Percentiles rank a stretch among this genome's conserved stretches.
Conservation (phyloP, 192 early-diverging fungal genomes). For the Coemansia sp. region DNA sequence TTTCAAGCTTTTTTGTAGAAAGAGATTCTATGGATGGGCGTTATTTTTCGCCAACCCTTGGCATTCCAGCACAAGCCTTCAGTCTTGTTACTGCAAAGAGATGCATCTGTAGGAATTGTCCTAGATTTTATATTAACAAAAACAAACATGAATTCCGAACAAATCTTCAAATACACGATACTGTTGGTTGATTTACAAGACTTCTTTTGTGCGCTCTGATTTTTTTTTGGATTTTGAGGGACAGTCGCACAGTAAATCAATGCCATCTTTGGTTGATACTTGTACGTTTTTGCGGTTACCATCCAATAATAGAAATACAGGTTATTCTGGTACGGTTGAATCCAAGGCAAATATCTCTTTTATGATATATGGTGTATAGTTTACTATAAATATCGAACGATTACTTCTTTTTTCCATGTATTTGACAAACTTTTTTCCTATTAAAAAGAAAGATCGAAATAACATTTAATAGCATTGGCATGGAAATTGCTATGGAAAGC, state of each 20-base stretch:
- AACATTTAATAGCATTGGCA: too few relatives aligned
- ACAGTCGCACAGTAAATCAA: background rate
- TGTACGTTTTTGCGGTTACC: too few relatives aligned
- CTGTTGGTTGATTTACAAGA: background rate
- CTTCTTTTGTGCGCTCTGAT: background rate
- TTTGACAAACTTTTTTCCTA: background rate
- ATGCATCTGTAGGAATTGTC: background rate
- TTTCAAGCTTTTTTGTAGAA: background rate
- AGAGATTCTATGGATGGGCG: background rate
- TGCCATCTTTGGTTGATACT: too few relatives aligned
- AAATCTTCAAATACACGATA: background rate
- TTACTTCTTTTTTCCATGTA: too few relatives aligned
- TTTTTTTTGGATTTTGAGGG: background rate
- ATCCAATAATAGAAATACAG: too few relatives aligned
- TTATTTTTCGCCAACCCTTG: background rate
- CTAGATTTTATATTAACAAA: background rate
- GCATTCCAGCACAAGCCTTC: background rate
- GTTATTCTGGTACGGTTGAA: too few relatives aligned
- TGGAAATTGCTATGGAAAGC: too few relatives aligned
- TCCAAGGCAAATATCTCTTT: too few relatives aligned
- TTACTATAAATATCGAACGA: too few relatives aligned
- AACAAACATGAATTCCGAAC: background rate
- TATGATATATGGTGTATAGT: too few relatives aligned
- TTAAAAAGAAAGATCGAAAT: background rate
- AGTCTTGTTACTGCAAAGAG: background rate